Base-by-base conservation (phyloP, 2,329 filamentous ascomycete species). In the Trichoderma sp. region DNA sequence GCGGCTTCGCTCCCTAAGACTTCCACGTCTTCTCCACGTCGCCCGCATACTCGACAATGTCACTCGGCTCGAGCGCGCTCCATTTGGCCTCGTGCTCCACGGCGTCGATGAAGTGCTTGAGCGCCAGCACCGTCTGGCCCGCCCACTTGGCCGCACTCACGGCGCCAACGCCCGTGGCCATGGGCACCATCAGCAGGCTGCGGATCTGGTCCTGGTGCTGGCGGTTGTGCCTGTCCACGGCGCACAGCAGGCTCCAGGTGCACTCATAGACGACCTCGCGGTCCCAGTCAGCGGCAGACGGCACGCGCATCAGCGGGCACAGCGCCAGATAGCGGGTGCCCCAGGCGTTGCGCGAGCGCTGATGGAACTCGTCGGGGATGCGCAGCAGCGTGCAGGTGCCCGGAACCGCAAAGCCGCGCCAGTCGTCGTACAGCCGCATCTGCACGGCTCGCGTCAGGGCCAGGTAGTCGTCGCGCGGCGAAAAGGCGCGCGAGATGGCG, bases 221-320 rank as follows among this genome's bases (percentile, higher is more conserved):
- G 8, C 78, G 76, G 73, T 87, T 87, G 71, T 83, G 81, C 26
- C 79, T 79, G 49, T 86, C 83, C 1, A 86, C 70, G 21, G 81
- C 78, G 71, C 81, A 83, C 24, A 87, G 73, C 69, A 87, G 72
- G 71, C 80, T 83, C 85, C 85, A 87, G 0, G 85, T 73, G 75
- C 84, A 85, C 73, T 86, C 82, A 70, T 85, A 87, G 3, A 87
- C 81, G 10, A 87, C 77, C 73, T 87, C 85, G 2, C 80, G 76
- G 72, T 87, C 81, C 84, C 85, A 87, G 6, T 56, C 71, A 11
- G 81, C 83, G 26, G 77, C 71, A 5, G 76, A 70, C 0, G 85
- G 84, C 37, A 79, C 74, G 21, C 83, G 78, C 85, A 87, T 87
- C 0, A 85, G 87, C 28, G 85, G 85, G 73, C 84, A 86, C 1